phyloP scores from a whole-genome alignment of 768 basidiomycete species.

The Boletus rubescentipes region DNA sequence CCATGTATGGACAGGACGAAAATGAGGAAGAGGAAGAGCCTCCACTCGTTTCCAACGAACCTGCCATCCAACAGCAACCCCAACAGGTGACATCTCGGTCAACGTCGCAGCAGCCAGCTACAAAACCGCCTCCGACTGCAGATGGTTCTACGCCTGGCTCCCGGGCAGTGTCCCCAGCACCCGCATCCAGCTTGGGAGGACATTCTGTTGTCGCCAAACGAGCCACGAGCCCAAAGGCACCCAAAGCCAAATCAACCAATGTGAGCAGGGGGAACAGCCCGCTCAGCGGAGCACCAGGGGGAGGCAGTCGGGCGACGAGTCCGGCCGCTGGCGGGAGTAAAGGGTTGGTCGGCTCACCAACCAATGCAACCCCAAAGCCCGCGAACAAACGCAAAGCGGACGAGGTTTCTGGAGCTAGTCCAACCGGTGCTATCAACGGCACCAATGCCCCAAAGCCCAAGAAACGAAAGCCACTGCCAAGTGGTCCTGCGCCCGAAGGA shows the following conservation, averaged over 20 bases:
- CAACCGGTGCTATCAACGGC: constrained; percentile 15
- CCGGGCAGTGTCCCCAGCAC: constrained; percentile 53
- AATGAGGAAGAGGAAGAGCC: constrained; percentile 76
- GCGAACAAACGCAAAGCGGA: constrained; percentile 63
- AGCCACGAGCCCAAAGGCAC: constrained; percentile 77
- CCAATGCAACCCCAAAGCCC: constrained; percentile 36
- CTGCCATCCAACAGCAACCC: constrained; percentile 43
- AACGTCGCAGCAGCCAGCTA: constrained; percentile 36
- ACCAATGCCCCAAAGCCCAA: constrained; percentile 45
- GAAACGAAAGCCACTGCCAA: constrained; percentile 49
- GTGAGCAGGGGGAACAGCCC: constrained; percentile 61
- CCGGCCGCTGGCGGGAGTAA: constrained; percentile 28
- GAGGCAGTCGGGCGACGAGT: constrained; percentile 53
- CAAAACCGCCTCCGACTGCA: constrained; percentile 36
- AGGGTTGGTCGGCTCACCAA: constrained; percentile 25
- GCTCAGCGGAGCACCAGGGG: constrained; percentile 36
- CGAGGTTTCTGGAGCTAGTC: constrained; percentile 32
- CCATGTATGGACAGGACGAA: constrained; percentile 46
- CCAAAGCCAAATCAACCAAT: constrained; percentile 51
- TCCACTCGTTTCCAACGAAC: constrained; percentile 39
- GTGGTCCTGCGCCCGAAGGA: constrained; percentile 44
- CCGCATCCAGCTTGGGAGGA: constrained; percentile 59
- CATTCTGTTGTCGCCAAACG: constrained; percentile 81
- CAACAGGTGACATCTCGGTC: constrained; percentile 47
- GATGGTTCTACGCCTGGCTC: constrained; percentile 38